Percentiles rank a stretch among this genome's conserved stretches.
Evolutionary conservation across 2,329 filamentous ascomycete species (phyloP).

Genomic region (Acephala macrosclerotiorum): DNA sequence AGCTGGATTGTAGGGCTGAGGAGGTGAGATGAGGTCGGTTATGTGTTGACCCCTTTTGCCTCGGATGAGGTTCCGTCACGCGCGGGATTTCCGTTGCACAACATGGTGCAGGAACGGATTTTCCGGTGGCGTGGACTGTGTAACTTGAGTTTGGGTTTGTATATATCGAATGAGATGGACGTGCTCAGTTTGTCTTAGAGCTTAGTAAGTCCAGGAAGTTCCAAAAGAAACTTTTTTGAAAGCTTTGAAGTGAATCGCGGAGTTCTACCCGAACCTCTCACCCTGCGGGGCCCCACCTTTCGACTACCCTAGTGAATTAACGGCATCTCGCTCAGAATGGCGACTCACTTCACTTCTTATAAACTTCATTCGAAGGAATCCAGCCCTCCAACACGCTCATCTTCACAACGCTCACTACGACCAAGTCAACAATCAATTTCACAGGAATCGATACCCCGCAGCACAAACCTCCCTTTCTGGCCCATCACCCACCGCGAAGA

Average conservation of each 20-base stretch:
- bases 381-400: background rate
- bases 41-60: conserved; percentile 10
- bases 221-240: background rate
- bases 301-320: background rate
- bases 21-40: conserved; percentile 5
- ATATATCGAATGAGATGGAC: background rate
- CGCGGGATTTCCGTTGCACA: conserved; percentile 5
- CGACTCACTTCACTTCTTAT: background rate
- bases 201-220: background rate
- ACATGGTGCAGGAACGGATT: background rate
- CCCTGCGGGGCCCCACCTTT: background rate
- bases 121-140: background rate
- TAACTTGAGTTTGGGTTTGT: background rate
- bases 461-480: background rate
- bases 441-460: background rate
- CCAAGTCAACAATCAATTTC: background rate
- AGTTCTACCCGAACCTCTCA: background rate
- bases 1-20: conserved; percentile 6
- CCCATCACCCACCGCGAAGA: background rate
- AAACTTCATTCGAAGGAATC: conserved; percentile 7
- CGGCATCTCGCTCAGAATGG: background rate
- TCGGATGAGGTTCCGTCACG: conserved; percentile 1
- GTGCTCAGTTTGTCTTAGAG: background rate
- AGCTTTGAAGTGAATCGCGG: background rate
- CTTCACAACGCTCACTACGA: background rate